Evolutionary conservation across 371 early-diverging fungal species (phyloP).

Genomic region (Furculomyces boomerangus): DNA sequence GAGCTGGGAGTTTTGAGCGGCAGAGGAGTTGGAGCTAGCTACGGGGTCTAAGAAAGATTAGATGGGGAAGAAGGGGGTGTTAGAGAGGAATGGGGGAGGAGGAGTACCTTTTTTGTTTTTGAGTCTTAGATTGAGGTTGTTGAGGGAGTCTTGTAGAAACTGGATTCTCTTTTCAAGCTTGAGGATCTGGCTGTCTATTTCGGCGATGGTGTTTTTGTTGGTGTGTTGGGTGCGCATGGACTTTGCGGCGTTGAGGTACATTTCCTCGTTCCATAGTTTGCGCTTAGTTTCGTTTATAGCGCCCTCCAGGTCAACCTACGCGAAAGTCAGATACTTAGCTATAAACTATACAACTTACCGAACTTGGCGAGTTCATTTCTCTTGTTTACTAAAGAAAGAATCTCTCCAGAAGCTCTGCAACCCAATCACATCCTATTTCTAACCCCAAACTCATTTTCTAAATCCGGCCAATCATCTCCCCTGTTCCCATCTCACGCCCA

Average conservation of each 20-base stretch:
- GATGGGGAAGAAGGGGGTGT: not conserved
- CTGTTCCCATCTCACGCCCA: too few species aligned
- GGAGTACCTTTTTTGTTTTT: not conserved
- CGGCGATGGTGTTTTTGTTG: conserved; percentile 47
- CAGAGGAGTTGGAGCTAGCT: not conserved
- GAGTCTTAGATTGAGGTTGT: conserved; percentile 15
- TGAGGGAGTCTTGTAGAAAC: conserved; percentile 42
- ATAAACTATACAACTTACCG: too few species aligned
- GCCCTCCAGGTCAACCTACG: conserved; percentile 18
- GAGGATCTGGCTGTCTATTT: conserved; percentile 56
- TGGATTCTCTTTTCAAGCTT: conserved; percentile 68
- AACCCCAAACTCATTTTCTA: too few species aligned
- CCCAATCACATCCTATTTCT: too few species aligned
- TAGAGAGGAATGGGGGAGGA: not conserved
- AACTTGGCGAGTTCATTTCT: too few species aligned
- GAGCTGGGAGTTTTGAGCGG: conserved; percentile 3
- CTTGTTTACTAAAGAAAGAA: too few species aligned
- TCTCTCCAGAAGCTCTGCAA: too few species aligned
- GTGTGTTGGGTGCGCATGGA: conserved; percentile 42
- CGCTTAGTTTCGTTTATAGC: conserved; percentile 24
- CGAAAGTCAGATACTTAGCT: too few species aligned
- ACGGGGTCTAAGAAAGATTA: not conserved
- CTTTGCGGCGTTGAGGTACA: conserved; percentile 45
- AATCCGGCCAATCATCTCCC: too few species aligned
- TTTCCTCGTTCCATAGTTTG: conserved; percentile 43